These are phyloP conservation scores for Fusarium irregulare DNA, from an alignment of 2,329 filamentous ascomycete genomes.

Conservation along the genomic window DNA sequence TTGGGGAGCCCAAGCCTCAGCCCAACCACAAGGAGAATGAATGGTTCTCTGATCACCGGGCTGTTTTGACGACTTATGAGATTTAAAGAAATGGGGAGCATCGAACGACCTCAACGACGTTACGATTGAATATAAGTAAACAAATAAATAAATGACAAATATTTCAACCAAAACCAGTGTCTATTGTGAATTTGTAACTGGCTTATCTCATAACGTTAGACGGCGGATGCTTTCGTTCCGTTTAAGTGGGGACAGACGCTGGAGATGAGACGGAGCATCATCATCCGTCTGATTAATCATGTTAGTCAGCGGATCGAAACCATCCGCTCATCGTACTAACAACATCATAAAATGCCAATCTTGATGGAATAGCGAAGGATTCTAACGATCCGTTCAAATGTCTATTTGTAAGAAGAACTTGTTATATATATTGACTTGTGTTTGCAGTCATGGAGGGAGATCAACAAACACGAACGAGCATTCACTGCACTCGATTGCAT, in stretches of 20 bases:
- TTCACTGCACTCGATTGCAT: too few species aligned
- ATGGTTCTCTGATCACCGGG: conserved; percentile 57
- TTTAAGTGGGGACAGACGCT: background rate
- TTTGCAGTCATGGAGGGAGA: background rate
- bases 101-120: conserved; percentile 10
- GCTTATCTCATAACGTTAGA: background rate
- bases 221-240: conserved; percentile 1
- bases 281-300: conserved; percentile 12
- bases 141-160: background rate
- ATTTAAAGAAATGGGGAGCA: conserved; percentile 17
- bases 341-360: background rate
- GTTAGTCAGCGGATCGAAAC: background rate
- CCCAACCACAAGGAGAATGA: conserved; percentile 54
- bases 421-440: background rate
- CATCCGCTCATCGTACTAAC: background rate
- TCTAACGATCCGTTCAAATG: background rate
- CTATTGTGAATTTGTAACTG: background rate
- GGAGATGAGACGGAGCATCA: background rate
- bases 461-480: background rate
- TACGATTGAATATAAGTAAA: conserved; percentile 11
- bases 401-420: too few species aligned
- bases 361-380: background rate
- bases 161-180: background rate
- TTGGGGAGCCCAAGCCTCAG: conserved; percentile 50
- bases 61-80: conserved; percentile 49